phyloP scores from a whole-genome alignment of 805 yeast species.

The Saccharomycopsis sp. region DNA sequence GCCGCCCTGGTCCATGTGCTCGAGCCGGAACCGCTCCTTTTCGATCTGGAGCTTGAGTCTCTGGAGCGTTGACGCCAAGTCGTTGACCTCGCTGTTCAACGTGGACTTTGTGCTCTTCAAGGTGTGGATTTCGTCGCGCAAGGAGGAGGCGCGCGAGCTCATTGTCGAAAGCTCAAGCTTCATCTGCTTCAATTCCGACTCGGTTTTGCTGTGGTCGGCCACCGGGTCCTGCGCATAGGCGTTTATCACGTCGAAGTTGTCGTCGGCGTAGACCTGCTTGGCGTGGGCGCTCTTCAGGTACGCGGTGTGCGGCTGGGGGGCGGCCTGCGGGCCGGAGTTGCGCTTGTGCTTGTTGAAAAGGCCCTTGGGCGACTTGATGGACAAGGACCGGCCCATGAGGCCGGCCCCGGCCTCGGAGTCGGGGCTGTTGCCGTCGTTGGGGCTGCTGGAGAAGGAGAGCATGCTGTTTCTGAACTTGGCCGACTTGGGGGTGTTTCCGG shows the following conservation, averaged over 20 bases:
- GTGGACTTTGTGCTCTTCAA: conserved; percentile 41
- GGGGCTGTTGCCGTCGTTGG: conserved; percentile 3
- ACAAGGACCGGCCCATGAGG: conserved; percentile 29
- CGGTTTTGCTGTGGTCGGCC: conserved; percentile 21
- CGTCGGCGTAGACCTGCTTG: background rate
- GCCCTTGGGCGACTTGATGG: conserved; percentile 28
- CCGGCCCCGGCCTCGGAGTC: conserved; percentile 16
- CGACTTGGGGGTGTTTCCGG: conserved; percentile 11
- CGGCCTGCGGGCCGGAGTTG: conserved; percentile 1
- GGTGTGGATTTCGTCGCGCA: conserved; percentile 42
- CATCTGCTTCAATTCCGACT: conserved; percentile 33
- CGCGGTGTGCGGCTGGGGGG: background rate
- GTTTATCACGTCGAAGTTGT: background rate
- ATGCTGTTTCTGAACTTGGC: conserved; percentile 22
- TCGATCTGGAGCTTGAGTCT: conserved; percentile 18
- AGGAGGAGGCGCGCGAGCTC: conserved; percentile 12
- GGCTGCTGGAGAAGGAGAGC: conserved; percentile 1
- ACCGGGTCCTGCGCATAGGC: conserved; percentile 1
- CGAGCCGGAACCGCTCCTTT: conserved; percentile 12
- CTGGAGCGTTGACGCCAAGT: conserved; percentile 23
- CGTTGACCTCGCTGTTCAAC: conserved; percentile 40
- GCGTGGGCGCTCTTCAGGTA: background rate
- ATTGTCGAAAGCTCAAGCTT: conserved; percentile 37
- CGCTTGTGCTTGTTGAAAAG: conserved; percentile 23
- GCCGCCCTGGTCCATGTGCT: background rate